These are phyloP conservation scores for Starmerella gropengiesseri DNA, from an alignment of 805 yeast species.

Conservation along the genomic window DNA sequence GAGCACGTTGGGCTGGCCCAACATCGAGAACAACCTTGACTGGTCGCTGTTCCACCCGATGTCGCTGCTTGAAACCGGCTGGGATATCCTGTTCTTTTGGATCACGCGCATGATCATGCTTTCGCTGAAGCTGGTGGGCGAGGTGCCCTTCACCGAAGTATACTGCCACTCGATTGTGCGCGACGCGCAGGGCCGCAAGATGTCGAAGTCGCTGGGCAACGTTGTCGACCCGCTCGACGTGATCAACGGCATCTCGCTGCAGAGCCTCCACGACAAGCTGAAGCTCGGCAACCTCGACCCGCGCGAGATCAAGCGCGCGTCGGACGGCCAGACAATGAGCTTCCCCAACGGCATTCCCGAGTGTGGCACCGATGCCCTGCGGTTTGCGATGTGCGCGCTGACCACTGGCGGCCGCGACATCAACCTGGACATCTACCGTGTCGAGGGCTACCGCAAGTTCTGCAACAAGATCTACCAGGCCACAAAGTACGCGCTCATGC, in stretches of 20 bases:
- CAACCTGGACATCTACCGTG: constrained; percentile 88
- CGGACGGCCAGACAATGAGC: constrained; percentile 73
- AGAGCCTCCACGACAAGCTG: constrained; percentile 68
- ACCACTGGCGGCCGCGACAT: constrained; percentile 98
- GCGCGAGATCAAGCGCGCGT: constrained; percentile 76
- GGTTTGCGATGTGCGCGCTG: constrained; percentile 97
- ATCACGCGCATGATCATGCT: constrained; percentile 91
- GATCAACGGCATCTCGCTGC: constrained; percentile 73
- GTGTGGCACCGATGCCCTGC: constrained; percentile 97
- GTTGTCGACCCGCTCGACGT: constrained; percentile 95
- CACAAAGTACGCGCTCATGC: constrained; percentile 87
- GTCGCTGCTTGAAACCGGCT: constrained; percentile 94
- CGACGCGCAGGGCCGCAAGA: constrained; percentile 96
- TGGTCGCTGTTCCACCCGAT: constrained; percentile 73
- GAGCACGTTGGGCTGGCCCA: constrained; percentile 95
- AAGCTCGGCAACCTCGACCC: constrained; percentile 77
- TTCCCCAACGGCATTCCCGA: constrained; percentile 97
- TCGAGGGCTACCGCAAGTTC: constrained; percentile 98
- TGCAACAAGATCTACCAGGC: constrained; percentile 99
- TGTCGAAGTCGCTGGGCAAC: constrained; percentile 96
- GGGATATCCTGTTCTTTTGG: constrained; percentile 99
- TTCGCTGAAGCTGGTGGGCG: constrained; percentile 81
- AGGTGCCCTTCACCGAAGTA: constrained; percentile 88
- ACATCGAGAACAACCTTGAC: constrained; percentile 43
- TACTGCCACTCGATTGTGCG: constrained; percentile 97